Evolutionary conservation across 2,329 filamentous ascomycete genomes (phyloP).

Genomic region (Fusarium neocosmosporiellum): DNA sequence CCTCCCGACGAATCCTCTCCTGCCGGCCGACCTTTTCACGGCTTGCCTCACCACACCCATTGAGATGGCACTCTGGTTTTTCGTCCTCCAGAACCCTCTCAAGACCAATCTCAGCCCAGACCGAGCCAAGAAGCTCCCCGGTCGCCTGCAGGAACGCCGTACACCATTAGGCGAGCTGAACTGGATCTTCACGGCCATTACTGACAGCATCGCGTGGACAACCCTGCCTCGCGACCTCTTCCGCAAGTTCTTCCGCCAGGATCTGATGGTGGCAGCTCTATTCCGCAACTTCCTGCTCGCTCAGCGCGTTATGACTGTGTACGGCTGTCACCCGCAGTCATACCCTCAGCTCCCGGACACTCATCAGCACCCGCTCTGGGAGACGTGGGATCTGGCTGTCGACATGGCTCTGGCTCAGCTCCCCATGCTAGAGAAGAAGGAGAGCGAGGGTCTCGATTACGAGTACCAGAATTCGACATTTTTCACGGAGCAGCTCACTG

Average conservation of each 20-base stretch:
- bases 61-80: constrained; percentile 96
- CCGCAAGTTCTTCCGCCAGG: constrained; percentile 96
- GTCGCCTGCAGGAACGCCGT: constrained; percentile 89
- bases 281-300: constrained; percentile 96
- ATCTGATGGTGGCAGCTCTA: constrained; percentile 97
- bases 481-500: constrained; percentile 96
- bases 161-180: constrained; percentile 96
- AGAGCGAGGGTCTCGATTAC: constrained; percentile 78
- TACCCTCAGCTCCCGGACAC: constrained; percentile 93
- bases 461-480: constrained; percentile 96
- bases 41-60: constrained; percentile 97
- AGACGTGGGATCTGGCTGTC: constrained; percentile 96
- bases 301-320: constrained; percentile 95
- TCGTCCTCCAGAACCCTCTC: constrained; percentile 90
- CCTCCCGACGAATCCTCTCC: constrained; percentile 90
- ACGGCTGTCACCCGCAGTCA: constrained; percentile 94
- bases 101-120: constrained; percentile 78
- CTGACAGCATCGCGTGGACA: constrained; percentile 98
- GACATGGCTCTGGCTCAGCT: constrained; percentile 94
- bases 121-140: constrained; percentile 88
- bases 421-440: constrained; percentile 84
- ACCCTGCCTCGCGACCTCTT: constrained; percentile 90
- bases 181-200: constrained; percentile 99
- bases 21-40: constrained; percentile 96
- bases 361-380: constrained; percentile 94